Evolutionary conservation across 1,284 basidiomycete genomes (phyloP).

Genomic region (Rhodotorula sp.): DNA sequence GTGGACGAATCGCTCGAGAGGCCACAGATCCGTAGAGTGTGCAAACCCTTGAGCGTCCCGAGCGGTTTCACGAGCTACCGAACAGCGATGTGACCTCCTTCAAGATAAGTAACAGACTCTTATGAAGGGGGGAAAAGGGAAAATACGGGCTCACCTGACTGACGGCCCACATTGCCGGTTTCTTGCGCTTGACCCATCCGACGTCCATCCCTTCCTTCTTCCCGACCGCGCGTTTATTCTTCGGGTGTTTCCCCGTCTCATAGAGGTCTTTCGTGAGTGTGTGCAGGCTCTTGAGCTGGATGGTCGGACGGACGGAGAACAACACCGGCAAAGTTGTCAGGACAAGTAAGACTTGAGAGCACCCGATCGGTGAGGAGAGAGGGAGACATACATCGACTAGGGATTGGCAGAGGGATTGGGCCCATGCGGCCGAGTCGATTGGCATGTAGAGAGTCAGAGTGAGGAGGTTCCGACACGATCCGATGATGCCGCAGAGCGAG

Average conservation of each 20-base stretch:
- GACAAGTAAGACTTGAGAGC: neutral
- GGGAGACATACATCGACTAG: constrained; percentile 24
- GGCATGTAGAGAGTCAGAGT: constrained; percentile 34
- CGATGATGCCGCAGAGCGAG: constrained; percentile 41
- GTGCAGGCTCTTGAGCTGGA: constrained; percentile 29
- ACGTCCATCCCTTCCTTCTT: constrained; percentile 38
- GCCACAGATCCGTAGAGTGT: constrained; percentile 33
- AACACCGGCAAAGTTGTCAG: neutral
- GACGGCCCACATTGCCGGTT: constrained; percentile 37
- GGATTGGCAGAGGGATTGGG: constrained; percentile 26
- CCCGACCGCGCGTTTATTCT: constrained; percentile 18
- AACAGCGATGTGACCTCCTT: too few species aligned
- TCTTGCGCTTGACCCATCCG: constrained; percentile 31
- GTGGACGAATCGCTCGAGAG: constrained; percentile 39
- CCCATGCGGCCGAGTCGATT: constrained; percentile 32
- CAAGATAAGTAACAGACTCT: too few species aligned
- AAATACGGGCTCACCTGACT: constrained; percentile 25
- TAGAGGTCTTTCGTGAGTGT: constrained; percentile 36
- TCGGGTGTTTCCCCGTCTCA: neutral
- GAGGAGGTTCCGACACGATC: constrained; percentile 33
- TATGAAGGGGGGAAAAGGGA: too few species aligned
- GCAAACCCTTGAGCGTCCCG: constrained; percentile 20
- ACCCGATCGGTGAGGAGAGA: neutral
- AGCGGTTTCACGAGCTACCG: constrained; percentile 37
- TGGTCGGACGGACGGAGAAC: neutral